These are phyloP conservation scores for Tylopilus cervinicoccineus DNA, from an alignment of 768 basidiomycete species.

Conservation along the genomic window DNA sequence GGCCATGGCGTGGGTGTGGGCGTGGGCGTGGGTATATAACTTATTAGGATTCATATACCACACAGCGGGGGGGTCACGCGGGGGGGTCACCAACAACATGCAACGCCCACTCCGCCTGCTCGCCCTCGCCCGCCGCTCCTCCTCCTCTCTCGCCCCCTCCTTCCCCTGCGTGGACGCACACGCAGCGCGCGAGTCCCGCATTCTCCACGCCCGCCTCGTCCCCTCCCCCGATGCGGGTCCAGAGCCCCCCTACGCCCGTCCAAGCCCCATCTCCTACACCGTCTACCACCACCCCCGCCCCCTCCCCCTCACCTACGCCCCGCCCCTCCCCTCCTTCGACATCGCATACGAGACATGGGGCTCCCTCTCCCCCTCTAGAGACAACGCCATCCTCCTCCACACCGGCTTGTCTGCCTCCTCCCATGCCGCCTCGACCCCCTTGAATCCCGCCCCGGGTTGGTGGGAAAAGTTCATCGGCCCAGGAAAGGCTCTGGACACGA, in stretches of 20 bases:
- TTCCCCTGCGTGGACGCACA: constrained; percentile 87
- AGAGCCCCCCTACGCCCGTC: constrained; percentile 79
- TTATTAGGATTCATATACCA: background rate
- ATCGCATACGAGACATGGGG: constrained; percentile 99
- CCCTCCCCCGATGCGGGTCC: constrained; percentile 53
- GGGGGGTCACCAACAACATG: background rate
- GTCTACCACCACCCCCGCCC: constrained; percentile 60
- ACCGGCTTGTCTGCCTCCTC: constrained; percentile 96
- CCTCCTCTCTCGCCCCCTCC: constrained; percentile 1
- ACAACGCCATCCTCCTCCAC: constrained; percentile 93
- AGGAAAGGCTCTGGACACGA: constrained; percentile 88
- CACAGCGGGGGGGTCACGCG: background rate
- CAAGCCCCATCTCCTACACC: constrained; percentile 69
- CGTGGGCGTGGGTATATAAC: no score
- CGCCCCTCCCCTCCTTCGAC: constrained; percentile 62
- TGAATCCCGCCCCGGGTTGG: constrained; percentile 87
- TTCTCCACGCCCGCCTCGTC: constrained; percentile 21
- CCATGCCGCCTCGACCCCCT: constrained; percentile 79
- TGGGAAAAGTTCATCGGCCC: constrained; percentile 99
- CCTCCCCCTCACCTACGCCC: constrained; percentile 63
- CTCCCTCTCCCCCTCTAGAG: constrained; percentile 63
- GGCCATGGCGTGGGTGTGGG: background rate
- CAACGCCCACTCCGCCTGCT: background rate
- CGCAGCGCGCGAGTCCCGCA: constrained; percentile 59
- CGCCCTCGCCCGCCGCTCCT: background rate